phyloP scores from a whole-genome alignment of 768 basidiomycete species.

The Lyophyllum shimeji region DNA sequence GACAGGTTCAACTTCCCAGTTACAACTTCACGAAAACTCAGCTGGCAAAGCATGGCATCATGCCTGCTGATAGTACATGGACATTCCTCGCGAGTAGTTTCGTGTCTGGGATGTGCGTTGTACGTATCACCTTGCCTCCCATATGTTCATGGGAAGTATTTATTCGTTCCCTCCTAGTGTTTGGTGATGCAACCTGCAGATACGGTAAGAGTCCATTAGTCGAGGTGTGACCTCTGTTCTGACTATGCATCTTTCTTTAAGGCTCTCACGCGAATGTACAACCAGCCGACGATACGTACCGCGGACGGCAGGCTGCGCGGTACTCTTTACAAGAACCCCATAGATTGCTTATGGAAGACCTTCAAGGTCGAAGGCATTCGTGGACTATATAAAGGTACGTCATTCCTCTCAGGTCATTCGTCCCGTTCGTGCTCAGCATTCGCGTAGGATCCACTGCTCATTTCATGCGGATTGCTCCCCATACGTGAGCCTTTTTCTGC shows the following conservation, averaged over 20 bases:
- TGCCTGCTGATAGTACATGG: constrained; percentile 77
- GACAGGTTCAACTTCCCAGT: constrained; percentile 87
- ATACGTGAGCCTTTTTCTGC: constrained; percentile 58
- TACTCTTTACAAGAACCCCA: constrained; percentile 83
- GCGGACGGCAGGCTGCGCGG: constrained; percentile 75
- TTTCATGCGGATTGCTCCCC: constrained; percentile 88
- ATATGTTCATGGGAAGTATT: not conserved
- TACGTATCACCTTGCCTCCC: constrained; percentile 38
- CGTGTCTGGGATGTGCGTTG: constrained; percentile 90
- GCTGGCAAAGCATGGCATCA: constrained; percentile 64
- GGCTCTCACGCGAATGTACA: constrained; percentile 94
- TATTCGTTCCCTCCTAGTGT: constrained; percentile 45
- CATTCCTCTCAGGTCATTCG: not conserved
- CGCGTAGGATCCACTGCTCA: constrained; percentile 85
- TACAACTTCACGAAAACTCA: constrained; percentile 92
- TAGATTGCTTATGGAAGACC: constrained; percentile 98
- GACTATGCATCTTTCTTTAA: constrained; percentile 24
- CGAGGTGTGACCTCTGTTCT: constrained; percentile 1
- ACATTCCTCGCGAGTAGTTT: constrained; percentile 88
- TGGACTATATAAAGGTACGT: constrained; percentile 93
- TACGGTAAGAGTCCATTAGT: constrained; percentile 45
- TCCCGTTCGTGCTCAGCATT: constrained; percentile 4
- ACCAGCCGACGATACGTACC: constrained; percentile 78
- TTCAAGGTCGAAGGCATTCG: constrained; percentile 83
- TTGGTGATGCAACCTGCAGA: constrained; percentile 95